phyloP scores from a whole-genome alignment of 495 filamentous ascomycete genomes.

The Aspergillus diversus region DNA sequence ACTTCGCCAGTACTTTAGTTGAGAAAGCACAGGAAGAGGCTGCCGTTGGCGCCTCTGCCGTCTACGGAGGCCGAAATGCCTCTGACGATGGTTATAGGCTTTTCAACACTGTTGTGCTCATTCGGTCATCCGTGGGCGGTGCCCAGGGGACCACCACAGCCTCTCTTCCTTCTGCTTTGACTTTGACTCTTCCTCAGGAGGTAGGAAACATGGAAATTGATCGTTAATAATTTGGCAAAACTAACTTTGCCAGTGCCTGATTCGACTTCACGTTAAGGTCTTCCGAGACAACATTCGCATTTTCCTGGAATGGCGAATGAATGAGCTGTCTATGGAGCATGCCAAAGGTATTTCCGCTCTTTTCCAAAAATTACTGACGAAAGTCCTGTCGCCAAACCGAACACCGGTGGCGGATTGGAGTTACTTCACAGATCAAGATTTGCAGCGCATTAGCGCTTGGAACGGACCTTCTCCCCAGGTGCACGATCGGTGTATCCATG shows the following conservation, averaged over 20 bases:
- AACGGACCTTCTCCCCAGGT: conserved; percentile 5
- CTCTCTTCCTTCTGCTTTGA: conserved; percentile 1
- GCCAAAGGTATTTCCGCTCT: conserved; percentile 7
- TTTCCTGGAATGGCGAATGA: conserved; percentile 4
- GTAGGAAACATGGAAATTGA: background rate
- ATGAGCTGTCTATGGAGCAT: conserved; percentile 5
- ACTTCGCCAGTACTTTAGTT: conserved; percentile 4
- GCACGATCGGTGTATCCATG: conserved; percentile 10
- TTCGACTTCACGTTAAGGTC: conserved; percentile 8
- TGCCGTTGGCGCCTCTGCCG: background rate
- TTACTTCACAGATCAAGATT: conserved; percentile 8
- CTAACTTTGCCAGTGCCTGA: conserved; percentile 2
- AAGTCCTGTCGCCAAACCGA: background rate
- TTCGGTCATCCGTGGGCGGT: conserved; percentile 1
- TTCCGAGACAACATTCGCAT: conserved; percentile 2
- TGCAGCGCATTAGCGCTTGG: conserved; percentile 6
- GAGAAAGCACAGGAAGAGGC: conserved; percentile 2
- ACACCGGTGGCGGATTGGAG: conserved; percentile 1
- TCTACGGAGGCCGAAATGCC: conserved; percentile 11
- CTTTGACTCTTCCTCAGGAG: background rate
- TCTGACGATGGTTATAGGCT: conserved; percentile 1
- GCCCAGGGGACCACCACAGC: background rate
- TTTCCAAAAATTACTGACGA: conserved; percentile 4
- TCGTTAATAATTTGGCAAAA: background rate
- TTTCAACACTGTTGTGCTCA: conserved; percentile 8